Percentiles rank a stretch among this genome's conserved stretches.
These are phyloP conservation scores for Mediolabrus comicus DNA, from an alignment of 108 stramenopile species.

Conservation along the genomic window DNA sequence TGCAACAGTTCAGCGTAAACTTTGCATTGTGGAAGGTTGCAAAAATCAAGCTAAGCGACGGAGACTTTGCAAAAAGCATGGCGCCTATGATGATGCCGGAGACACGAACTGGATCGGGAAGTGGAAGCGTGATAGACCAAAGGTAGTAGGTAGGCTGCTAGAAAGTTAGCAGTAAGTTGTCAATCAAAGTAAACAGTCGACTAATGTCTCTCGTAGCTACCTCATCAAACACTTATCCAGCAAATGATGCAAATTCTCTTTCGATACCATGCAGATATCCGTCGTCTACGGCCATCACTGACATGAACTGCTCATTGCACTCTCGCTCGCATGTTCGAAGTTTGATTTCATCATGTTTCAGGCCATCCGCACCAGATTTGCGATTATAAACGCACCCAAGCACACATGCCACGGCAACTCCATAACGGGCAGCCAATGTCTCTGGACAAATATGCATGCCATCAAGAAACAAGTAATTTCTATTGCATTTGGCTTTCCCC, in stretches of 20 bases:
- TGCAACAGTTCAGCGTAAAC: background rate
- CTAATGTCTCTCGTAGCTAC: too few relatives aligned
- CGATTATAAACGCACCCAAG: slow-evolving; percentile 26
- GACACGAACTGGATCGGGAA: too few relatives aligned
- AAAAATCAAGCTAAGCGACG: background rate
- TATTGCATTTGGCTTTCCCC: slow-evolving; percentile 2
- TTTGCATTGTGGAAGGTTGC: background rate
- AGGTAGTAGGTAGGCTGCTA: too few relatives aligned
- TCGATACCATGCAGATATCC: too few relatives aligned
- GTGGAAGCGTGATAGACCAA: too few relatives aligned
- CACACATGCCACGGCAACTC: slow-evolving; percentile 28
- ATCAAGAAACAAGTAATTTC: slow-evolving; percentile 21
- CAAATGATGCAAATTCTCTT: too few relatives aligned
- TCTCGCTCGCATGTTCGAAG: background rate
- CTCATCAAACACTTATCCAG: too few relatives aligned
- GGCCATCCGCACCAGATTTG: too few relatives aligned
- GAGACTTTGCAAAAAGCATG: background rate
- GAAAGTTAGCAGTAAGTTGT: background rate
- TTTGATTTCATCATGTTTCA: background rate
- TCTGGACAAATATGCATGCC: slow-evolving; percentile 50
- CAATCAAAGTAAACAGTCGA: too few relatives aligned
- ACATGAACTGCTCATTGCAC: slow-evolving; percentile 17
- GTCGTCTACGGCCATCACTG: too few relatives aligned
- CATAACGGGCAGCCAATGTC: slow-evolving; percentile 31
- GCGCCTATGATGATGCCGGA: background rate